These are phyloP conservation scores for Kodamaea alishanica DNA, from an alignment of 1,139 yeast species.

Conservation along the genomic window DNA sequence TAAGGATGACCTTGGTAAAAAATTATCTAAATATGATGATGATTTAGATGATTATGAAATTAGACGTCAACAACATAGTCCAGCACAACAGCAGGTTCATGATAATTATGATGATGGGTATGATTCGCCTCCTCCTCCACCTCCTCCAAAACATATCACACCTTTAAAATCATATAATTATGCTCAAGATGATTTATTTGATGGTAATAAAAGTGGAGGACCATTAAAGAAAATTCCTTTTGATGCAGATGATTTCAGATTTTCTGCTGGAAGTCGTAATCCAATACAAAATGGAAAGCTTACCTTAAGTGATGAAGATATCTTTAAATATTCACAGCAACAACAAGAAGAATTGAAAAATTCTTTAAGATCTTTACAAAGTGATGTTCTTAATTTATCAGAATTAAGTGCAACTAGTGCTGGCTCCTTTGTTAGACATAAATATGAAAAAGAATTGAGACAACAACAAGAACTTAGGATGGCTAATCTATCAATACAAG, in stretches of 20 bases:
- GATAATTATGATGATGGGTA: constrained; percentile 14
- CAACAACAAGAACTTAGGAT: constrained; percentile 21
- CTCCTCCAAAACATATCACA: constrained; percentile 42
- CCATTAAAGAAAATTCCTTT: constrained; percentile 25
- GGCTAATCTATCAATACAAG: constrained; percentile 21
- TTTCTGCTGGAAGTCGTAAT: constrained; percentile 23
- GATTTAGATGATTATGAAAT: constrained; percentile 5
- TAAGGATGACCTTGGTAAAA: constrained; percentile 38
- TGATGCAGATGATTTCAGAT: constrained; percentile 39
- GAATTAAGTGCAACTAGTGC: constrained; percentile 89
- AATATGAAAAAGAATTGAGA: constrained; percentile 42
- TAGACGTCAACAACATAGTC: not conserved
- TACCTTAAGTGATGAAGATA: constrained; percentile 29
- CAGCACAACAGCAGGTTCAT: not conserved
- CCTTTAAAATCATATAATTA: constrained; percentile 11
- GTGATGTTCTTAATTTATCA: constrained; percentile 48
- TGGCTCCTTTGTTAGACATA: constrained; percentile 76
- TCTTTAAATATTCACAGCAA: constrained; percentile 27
- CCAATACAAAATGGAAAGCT: constrained; percentile 9
- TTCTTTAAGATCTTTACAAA: constrained; percentile 43
- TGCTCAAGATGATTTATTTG: constrained; percentile 10
- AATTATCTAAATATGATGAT: constrained; percentile 20
- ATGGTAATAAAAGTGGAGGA: constrained; percentile 4
- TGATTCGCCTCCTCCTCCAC: constrained; percentile 46
- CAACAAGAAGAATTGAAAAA: constrained; percentile 41